Conservation (phyloP, 73 alveolate species). For the Tetrahymena malaccensis region DNA sequence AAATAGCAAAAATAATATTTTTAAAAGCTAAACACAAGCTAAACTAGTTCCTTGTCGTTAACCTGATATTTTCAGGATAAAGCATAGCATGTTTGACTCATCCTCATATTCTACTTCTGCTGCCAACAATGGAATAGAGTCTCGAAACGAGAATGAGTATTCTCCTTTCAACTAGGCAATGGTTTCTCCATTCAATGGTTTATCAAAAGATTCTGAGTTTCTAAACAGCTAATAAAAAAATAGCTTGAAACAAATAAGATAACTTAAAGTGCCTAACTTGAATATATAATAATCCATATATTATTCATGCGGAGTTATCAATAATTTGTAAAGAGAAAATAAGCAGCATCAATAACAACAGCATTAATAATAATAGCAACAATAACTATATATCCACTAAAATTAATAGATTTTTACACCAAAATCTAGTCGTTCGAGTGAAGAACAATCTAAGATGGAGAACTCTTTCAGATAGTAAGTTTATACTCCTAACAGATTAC, state of each 20-base stretch:
- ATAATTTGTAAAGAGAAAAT: neutral
- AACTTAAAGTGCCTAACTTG: neutral
- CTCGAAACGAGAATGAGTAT: neutral
- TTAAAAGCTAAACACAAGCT: neutral
- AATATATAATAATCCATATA: neutral
- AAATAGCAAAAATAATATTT: neutral
- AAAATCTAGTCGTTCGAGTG: neutral
- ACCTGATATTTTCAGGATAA: neutral
- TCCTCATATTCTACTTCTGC: neutral
- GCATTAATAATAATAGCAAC: no score
- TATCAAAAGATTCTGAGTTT: neutral
- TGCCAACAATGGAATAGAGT: neutral
- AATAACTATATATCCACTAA: no score
- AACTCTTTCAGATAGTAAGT: neutral
- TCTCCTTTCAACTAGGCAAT: neutral
- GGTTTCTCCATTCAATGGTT: neutral
- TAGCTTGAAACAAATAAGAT: neutral
- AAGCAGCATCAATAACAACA: no score
- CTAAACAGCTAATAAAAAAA: neutral
- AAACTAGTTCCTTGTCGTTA: neutral
- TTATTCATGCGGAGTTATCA: neutral
- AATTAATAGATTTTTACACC: neutral
- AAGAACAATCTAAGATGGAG: neutral
- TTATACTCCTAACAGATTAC: neutral
- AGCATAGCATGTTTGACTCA: neutral